Percentiles rank a stretch among this genome's conserved stretches.
Evolutionary conservation across 129 eudicot species (phyloP).

Genomic region (Tanacetum coccineum): DNA sequence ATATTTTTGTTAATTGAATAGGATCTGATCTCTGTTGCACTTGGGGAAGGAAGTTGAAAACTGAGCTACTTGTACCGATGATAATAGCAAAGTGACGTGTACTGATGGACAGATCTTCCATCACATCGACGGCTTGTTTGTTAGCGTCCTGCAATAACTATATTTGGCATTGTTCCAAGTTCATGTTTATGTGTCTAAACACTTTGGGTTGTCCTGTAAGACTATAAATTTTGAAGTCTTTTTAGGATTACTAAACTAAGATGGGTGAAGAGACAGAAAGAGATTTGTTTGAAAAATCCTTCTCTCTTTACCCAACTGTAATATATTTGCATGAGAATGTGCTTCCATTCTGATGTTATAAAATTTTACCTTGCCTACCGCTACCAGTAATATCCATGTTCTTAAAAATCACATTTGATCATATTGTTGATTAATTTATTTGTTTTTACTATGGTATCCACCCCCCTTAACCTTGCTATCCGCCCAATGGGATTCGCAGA

Average conservation of each 20-base stretch:
- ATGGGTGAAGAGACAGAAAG: slow-evolving; percentile 28
- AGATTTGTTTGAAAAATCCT: slow-evolving; percentile 33
- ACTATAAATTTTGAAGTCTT: neutral
- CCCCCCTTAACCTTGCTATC: too few species aligned
- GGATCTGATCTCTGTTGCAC: slow-evolving; percentile 23
- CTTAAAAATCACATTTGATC: too few species aligned
- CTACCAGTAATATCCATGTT: neutral
- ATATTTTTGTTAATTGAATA: neutral
- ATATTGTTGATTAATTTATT: too few species aligned
- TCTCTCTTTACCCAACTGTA: slow-evolving; percentile 28
- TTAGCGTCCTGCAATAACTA: slow-evolving; percentile 48
- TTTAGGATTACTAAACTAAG: slow-evolving; percentile 1
- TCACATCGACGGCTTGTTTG: slow-evolving; percentile 30
- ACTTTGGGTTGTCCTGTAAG: neutral
- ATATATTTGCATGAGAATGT: slow-evolving; percentile 12
- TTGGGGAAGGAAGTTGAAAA: slow-evolving; percentile 22
- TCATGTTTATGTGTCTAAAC: neutral
- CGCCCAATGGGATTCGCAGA: too few species aligned
- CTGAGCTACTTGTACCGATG: slow-evolving; percentile 14
- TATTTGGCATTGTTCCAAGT: slow-evolving; percentile 16
- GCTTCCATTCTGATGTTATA: slow-evolving; percentile 5
- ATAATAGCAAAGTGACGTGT: slow-evolving; percentile 35
- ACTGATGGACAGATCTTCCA: slow-evolving; percentile 29
- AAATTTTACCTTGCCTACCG: neutral
- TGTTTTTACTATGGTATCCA: too few species aligned